Percentiles rank a stretch among this genome's conserved stretches.
phyloP scores from a whole-genome alignment of 1,139 yeast genomes.

The Hansenula lynferdii region DNA sequence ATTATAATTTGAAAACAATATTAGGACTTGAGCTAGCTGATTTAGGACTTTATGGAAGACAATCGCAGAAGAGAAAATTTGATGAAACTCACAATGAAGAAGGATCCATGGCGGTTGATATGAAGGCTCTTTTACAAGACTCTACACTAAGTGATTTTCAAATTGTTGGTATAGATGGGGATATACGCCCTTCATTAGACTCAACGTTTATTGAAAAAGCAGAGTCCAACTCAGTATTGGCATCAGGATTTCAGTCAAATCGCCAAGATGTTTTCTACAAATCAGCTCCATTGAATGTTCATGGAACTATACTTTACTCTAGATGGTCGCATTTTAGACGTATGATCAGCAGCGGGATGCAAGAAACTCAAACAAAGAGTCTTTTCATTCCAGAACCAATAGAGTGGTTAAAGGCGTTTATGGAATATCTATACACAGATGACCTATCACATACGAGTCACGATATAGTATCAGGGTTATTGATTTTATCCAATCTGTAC shows the following conservation, averaged over 20 bases:
- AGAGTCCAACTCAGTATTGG: conserved; percentile 8
- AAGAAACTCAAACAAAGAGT: conserved; percentile 37
- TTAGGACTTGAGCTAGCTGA: conserved; percentile 22
- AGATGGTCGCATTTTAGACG: conserved; percentile 60
- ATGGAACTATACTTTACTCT: conserved; percentile 44
- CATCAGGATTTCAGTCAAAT: conserved; percentile 3
- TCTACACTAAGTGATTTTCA: conserved; percentile 46
- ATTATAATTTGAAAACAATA: conserved; percentile 23
- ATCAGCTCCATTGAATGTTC: conserved; percentile 39
- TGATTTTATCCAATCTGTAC: conserved; percentile 48
- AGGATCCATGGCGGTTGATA: conserved; percentile 6
- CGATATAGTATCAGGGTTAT: conserved; percentile 38
- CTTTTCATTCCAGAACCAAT: conserved; percentile 56
- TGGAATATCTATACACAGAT: conserved; percentile 49
- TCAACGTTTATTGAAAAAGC: conserved; percentile 12
- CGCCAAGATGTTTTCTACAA: conserved; percentile 12
- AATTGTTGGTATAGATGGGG: conserved; percentile 33
- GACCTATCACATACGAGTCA: conserved; percentile 31
- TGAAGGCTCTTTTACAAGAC: conserved; percentile 27
- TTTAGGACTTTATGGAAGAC: conserved; percentile 20
- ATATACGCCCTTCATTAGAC: conserved; percentile 23
- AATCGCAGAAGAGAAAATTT: neutral
- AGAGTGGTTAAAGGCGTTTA: conserved; percentile 38
- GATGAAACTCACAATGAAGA: neutral
- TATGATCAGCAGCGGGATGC: conserved; percentile 49